Evolutionary conservation across 1,139 yeast species (phyloP).

Genomic region (Saccharomyces hybrid): DNA sequence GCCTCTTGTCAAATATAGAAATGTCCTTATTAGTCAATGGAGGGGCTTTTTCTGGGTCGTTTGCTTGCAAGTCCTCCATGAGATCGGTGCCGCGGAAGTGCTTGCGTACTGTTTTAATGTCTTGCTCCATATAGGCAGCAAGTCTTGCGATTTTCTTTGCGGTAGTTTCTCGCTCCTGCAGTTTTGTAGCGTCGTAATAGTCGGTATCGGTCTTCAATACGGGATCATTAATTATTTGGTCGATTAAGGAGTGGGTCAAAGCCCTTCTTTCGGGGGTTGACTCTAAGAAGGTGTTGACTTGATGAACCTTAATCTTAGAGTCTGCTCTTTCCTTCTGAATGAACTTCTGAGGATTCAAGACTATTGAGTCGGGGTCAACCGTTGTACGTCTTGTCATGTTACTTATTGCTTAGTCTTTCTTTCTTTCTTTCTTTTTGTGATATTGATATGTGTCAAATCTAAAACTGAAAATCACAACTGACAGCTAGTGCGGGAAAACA

Average conservation of each 20-base stretch:
- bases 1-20: conserved; percentile 37
- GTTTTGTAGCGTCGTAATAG: conserved; percentile 48
- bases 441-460: neutral
- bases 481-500: neutral
- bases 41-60: conserved; percentile 11
- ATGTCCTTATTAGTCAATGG: conserved; percentile 27
- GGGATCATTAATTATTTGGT: conserved; percentile 49
- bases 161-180: conserved; percentile 45
- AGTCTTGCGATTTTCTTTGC: conserved; percentile 44
- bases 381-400: conserved; percentile 28
- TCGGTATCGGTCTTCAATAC: conserved; percentile 42
- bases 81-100: conserved; percentile 21
- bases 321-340: conserved; percentile 43
- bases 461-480: neutral
- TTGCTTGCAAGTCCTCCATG: conserved; percentile 20
- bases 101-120: conserved; percentile 28
- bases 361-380: conserved; percentile 17
- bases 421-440: neutral
- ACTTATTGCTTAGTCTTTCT: neutral
- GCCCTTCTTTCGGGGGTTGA: conserved; percentile 44
- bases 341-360: conserved; percentile 26
- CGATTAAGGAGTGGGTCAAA: conserved; percentile 41
- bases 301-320: conserved; percentile 42
- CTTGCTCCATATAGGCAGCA: conserved; percentile 45
- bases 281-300: conserved; percentile 47